These are phyloP conservation scores for Globisporangium abappressorium DNA, from an alignment of 352 stramenopile species.

Conservation along the genomic window DNA sequence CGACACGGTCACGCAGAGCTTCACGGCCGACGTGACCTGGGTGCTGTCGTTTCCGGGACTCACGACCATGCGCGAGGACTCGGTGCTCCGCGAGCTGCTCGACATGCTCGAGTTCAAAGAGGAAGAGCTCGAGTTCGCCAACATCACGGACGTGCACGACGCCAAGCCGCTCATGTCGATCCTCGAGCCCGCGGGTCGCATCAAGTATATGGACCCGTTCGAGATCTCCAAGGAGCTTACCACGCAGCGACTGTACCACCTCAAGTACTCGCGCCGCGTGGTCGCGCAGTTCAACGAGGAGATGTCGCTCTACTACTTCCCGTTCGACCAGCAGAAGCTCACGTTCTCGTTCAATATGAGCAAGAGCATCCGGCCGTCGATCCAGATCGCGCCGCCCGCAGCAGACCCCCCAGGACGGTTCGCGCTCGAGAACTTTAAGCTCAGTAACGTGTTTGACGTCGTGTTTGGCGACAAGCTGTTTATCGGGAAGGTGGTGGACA, in stretches of 20 bases:
- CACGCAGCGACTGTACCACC: conserved; percentile 24
- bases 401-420: conserved; percentile 38
- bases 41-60: conserved; percentile 35
- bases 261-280: conserved; percentile 39
- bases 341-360: conserved; percentile 43
- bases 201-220: conserved; percentile 21
- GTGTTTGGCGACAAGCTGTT: conserved; percentile 52
- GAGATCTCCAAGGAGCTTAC: conserved; percentile 3
- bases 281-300: conserved; percentile 51
- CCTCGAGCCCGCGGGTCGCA: conserved; percentile 23
- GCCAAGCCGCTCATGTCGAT: conserved; percentile 30
- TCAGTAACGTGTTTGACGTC: conserved; percentile 54
- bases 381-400: conserved; percentile 29
- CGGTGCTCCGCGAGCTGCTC: conserved; percentile 36
- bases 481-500: conserved; percentile 34
- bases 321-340: conserved; percentile 60
- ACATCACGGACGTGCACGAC: conserved; percentile 33
- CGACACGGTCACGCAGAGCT: conserved; percentile 43
- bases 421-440: conserved; percentile 45
- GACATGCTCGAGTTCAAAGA: conserved; percentile 42
- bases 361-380: conserved; percentile 27
- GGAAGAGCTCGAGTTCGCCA: conserved; percentile 40
- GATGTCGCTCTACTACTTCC: conserved; percentile 55
- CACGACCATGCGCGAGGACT: conserved; percentile 42
- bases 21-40: conserved; percentile 48